Base-by-base conservation (phyloP, 352 stramenopile species). In the Aphanomyces invadans region DNA sequence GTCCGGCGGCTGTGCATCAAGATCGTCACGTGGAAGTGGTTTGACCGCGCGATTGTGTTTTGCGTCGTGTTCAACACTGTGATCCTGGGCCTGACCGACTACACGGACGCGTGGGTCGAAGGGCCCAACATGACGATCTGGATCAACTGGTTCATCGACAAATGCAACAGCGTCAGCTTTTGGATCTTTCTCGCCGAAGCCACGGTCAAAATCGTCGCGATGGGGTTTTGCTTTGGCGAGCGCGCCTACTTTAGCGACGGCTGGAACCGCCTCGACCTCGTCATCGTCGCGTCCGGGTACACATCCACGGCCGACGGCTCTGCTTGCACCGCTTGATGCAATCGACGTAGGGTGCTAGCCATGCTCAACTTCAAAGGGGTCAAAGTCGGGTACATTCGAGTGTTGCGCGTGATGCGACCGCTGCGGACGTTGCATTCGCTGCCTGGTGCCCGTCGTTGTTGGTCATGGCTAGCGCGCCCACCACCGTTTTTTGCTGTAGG, bases 221-320 rank as follows among this genome's bases (percentile, higher is more conserved):
- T 91, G 71, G 87, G 87, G 1, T 87, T 87, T 21, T 36, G 77
- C 4, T 68, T 83, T 12, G 82, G 81, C 9, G 59, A 77, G 17
- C 79, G 80, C 3, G 70, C 71, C 15, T 95, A 93, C 53, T 54
- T 92, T 15, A 73, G 76, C 36, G 84, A 87, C 63, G 71, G 77
- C 36, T 96, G 87, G 86, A 96, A 96, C 55, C 71, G 81, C 31
- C 73, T 96, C 17, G 87, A 96, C 64, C 95, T 92, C 69, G 79
- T 95, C 42, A 85, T 96, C 19, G 87, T 96, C 36, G 63, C 88
- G 15, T 70, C 71, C 9, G 74, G 70, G 62, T 86, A 70, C 29
- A 49, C 36, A 12, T n/a, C 7, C 31, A 23, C 0, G 11, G 19
- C 12, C 4, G 25, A 17, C 3, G 31, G 52, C 10, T 19, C 7